These are phyloP conservation scores for Arthrinium phaeospermum DNA, from an alignment of 2,329 filamentous ascomycete species.

Conservation along the genomic window DNA sequence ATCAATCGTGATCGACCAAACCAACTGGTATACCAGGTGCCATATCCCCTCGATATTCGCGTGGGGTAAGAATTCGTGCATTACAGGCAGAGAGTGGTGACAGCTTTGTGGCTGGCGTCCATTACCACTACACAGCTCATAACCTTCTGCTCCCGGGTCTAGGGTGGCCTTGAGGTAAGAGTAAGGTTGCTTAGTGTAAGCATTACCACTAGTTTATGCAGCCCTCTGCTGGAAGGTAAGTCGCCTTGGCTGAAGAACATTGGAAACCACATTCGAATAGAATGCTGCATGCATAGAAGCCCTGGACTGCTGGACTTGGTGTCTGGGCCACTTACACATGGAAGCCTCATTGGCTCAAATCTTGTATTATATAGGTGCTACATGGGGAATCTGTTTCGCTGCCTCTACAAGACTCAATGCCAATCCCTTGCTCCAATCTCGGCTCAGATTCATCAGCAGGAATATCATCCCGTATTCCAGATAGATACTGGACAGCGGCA, in stretches of 20 bases:
- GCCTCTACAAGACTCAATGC: neutral
- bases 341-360: neutral
- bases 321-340: neutral
- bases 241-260: neutral
- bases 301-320: neutral
- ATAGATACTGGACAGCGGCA: neutral
- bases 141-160: neutral
- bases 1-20: conserved; percentile 16
- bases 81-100: neutral
- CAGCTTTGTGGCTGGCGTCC: neutral
- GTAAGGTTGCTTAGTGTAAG: neutral
- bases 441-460: neutral
- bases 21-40: neutral
- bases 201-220: neutral
- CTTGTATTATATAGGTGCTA: neutral
- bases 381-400: neutral
- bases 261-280: neutral
- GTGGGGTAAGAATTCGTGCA: neutral
- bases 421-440: neutral
- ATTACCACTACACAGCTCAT: neutral
- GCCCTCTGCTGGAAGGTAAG: neutral
- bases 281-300: neutral
- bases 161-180: neutral
- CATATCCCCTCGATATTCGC: neutral
- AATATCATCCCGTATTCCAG: neutral